Conservation (phyloP, 768 basidiomycete genomes). For the Gloeophyllum trabeum region DNA sequence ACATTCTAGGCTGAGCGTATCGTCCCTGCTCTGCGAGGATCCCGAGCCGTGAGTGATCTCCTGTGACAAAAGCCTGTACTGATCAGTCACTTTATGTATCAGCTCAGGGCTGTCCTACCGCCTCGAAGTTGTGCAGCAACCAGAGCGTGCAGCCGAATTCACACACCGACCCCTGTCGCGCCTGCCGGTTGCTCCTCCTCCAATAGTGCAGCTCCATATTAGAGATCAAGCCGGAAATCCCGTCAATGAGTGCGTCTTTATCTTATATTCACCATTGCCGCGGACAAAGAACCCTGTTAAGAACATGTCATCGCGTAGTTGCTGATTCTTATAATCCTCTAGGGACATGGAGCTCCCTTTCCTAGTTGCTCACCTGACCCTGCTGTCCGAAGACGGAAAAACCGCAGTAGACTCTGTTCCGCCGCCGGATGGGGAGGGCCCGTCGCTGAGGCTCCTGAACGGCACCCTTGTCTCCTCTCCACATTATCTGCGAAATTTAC, state of each 20-base stretch:
- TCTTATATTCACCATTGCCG: conserved; percentile 9
- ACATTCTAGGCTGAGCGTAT: background rate
- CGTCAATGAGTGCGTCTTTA: conserved; percentile 62
- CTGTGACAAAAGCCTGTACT: background rate
- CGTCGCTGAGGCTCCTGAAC: conserved; percentile 57
- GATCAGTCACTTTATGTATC: background rate
- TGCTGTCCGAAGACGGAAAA: conserved; percentile 60
- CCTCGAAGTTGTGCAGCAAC: conserved; percentile 81
- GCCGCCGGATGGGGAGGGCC: conserved; percentile 32
- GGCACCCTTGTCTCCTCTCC: conserved; percentile 80
- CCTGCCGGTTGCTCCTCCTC: conserved; percentile 74
- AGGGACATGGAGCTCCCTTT: conserved; percentile 85
- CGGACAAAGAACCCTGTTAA: conserved; percentile 4
- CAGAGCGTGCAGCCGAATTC: conserved; percentile 74
- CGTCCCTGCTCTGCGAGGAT: background rate
- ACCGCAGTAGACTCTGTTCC: conserved; percentile 55
- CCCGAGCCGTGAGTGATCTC: background rate
- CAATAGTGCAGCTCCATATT: conserved; percentile 71
- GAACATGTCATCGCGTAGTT: conserved; percentile 2
- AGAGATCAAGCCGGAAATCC: conserved; percentile 60
- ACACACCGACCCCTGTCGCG: conserved; percentile 64
- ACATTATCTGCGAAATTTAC: conserved; percentile 68
- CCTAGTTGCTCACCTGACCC: conserved; percentile 71
- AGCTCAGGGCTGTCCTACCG: conserved; percentile 43
- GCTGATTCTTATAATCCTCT: conserved; percentile 6